Evolutionary conservation across 108 stramenopile genomes (phyloP).

Genomic region (Cyclostephanos invisitatus): DNA sequence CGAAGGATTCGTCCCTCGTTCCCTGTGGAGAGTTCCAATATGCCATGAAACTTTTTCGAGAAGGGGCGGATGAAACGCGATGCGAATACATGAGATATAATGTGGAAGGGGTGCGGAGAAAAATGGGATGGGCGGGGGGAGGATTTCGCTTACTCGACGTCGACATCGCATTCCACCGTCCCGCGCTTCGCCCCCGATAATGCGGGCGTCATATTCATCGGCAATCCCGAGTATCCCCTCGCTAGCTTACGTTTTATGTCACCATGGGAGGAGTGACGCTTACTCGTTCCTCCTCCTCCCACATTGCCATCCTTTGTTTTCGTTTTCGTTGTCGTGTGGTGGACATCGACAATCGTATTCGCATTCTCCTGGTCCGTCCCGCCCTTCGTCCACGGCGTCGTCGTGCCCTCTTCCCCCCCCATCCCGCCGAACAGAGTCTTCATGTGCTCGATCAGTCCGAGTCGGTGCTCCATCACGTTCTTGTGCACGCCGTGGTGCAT

Average conservation of each 20-base stretch:
- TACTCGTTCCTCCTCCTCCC: too few relatives aligned
- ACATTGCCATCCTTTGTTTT: too few relatives aligned
- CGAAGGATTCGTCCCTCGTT: constrained; percentile 58
- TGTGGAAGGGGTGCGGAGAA: not conserved
- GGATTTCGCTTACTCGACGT: constrained; percentile 30
- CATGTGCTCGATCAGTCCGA: constrained; percentile 28
- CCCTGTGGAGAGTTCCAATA: constrained; percentile 88
- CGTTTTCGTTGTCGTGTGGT: too few relatives aligned
- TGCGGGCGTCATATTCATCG: constrained; percentile 76
- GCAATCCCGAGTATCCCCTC: constrained; percentile 71
- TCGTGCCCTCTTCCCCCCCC: too few relatives aligned
- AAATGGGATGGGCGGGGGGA: not conserved
- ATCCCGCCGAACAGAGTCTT: constrained; percentile 2
- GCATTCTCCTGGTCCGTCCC: too few relatives aligned
- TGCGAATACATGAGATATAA: not conserved
- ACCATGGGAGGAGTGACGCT: too few relatives aligned
- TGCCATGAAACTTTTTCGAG: constrained; percentile 53
- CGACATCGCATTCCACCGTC: constrained; percentile 58
- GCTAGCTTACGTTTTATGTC: constrained; percentile 44
- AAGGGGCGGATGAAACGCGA: not conserved
- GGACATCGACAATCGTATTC: too few relatives aligned
- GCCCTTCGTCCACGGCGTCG: too few relatives aligned
- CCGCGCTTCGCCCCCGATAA: constrained; percentile 73
- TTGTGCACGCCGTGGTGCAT: constrained; percentile 44
- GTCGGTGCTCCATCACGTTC: constrained; percentile 29